Evolutionary conservation across 805 yeast species (phyloP).

Genomic region (Candida yuanshanica): DNA sequence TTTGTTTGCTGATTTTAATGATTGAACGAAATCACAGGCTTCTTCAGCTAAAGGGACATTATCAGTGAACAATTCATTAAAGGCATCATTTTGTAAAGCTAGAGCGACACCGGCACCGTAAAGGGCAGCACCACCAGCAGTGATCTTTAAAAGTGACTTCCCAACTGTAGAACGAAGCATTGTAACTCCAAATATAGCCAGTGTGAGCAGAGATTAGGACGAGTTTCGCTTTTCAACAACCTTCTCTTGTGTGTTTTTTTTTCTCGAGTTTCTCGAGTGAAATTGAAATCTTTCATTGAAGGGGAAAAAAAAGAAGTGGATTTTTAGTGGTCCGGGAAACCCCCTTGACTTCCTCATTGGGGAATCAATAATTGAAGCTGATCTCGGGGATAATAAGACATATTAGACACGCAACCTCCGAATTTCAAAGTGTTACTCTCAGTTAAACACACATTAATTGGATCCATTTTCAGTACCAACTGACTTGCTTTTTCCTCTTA

Average conservation of each 20-base stretch:
- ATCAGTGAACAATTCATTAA: constrained; percentile 57
- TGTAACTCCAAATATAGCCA: neutral
- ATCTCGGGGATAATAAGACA: no score
- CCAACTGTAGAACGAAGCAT: constrained; percentile 27
- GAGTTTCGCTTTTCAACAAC: neutral
- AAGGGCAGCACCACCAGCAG: constrained; percentile 30
- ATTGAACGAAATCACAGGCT: constrained; percentile 45
- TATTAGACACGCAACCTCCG: no score
- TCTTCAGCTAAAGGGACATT: constrained; percentile 60
- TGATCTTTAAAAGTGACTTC: constrained; percentile 26
- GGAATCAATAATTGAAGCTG: no score
- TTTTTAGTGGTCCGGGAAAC: neutral
- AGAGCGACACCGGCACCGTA: constrained; percentile 59
- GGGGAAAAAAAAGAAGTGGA: neutral
- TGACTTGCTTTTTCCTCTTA: no score
- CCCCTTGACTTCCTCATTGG: constrained; percentile 3
- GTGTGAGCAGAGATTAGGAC: neutral
- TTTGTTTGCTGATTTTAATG: constrained; percentile 19
- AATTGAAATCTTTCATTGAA: neutral
- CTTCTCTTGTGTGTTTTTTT: neutral
- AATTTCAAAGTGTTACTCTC: no score
- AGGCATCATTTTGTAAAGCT: constrained; percentile 49
- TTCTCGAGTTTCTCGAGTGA: neutral
- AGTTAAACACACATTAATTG: no score
- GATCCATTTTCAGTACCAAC: no score